These are phyloP conservation scores for Raddia distichophylla DNA, from an alignment of 176 grass and related monocot species.

Conservation along the genomic window DNA sequence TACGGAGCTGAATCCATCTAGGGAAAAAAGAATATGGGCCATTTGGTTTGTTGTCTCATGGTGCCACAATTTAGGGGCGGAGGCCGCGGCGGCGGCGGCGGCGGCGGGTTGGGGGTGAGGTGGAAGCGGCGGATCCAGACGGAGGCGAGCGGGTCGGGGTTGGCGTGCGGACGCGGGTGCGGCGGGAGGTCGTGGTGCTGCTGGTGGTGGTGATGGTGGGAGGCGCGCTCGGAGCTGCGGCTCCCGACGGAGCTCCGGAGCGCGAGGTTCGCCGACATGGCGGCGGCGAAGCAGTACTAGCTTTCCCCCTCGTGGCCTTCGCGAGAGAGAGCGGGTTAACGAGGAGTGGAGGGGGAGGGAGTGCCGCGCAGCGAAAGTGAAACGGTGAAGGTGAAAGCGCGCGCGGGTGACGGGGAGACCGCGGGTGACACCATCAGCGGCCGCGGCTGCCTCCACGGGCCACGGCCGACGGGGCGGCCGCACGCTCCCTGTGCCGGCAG, in stretches of 20 bases:
- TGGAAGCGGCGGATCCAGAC: conserved; percentile 65
- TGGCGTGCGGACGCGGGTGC: not conserved
- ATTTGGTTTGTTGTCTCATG: not conserved
- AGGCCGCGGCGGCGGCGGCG: not conserved
- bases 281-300: not conserved
- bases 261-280: conserved; percentile 49
- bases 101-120: conserved; percentile 22
- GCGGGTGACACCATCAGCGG: not conserved
- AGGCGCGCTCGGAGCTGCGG: conserved; percentile 19
- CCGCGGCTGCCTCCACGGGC: not conserved
- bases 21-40: not conserved
- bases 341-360: too few relatives aligned
- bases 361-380: not conserved
- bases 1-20: not conserved
- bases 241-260: conserved; percentile 40
- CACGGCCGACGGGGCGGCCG: not conserved
- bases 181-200: not conserved
- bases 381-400: not conserved
- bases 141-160: conserved; percentile 53
- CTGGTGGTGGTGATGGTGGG: conserved; percentile 6
- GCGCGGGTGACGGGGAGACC: not conserved
- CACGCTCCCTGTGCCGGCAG: not conserved
- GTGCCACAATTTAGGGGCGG: not conserved
- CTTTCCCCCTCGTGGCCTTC: not conserved
- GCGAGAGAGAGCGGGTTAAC: not conserved